Base-by-base conservation (phyloP, 1,284 basidiomycete genomes). In the Pholiota adiposa region DNA sequence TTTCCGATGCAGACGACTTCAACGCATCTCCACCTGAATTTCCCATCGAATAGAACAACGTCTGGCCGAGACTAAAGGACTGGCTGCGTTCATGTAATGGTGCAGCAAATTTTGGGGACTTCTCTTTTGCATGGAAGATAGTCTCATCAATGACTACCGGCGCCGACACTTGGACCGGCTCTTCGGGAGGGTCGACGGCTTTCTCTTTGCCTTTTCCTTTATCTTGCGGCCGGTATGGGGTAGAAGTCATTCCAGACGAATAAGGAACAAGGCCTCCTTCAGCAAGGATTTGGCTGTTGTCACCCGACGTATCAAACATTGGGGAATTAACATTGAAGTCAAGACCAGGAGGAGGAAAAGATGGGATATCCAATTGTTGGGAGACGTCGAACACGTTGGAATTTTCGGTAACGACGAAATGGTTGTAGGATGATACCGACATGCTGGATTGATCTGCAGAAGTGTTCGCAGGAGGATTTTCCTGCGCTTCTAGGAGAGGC, bases 51-150 rank as follows among this genome's bases (percentile, higher is more conserved):
- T 79, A 83, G 70, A 87, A 88, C 3, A 84, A 74, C 0, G 83
- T 83, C 67, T 86, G 84, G 3, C 85, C 84, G 56, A 86, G 81
- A 66, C 83, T 86, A 70, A 87, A 87, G 0, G 86, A 87, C 16
- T 85, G 80, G 63, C 83, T 85, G 27, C 80, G 79, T 46, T 81
- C 79, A 57, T 81, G 80, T 9, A 77, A 67, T 0, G 71, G 66
- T 5, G 73, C 56, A 18, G 75, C 69, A 4, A 77, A 63, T 27
- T 70, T 69, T 6, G 75, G 70, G 2, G 72, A 68, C 56, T 74
- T 78, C 51, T 78, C 77, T 59, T 69, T 72, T 4, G 75, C 69
- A 65, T 77, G 76, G 62, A 78, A 78, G 14, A 78, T 71, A 14
- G 73, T 67, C 62, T 79, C 77, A 58, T 78, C 77, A 25, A 73